These are phyloP conservation scores for Xylaria cubensis DNA, from an alignment of 495 filamentous ascomycete genomes.

Conservation along the genomic window DNA sequence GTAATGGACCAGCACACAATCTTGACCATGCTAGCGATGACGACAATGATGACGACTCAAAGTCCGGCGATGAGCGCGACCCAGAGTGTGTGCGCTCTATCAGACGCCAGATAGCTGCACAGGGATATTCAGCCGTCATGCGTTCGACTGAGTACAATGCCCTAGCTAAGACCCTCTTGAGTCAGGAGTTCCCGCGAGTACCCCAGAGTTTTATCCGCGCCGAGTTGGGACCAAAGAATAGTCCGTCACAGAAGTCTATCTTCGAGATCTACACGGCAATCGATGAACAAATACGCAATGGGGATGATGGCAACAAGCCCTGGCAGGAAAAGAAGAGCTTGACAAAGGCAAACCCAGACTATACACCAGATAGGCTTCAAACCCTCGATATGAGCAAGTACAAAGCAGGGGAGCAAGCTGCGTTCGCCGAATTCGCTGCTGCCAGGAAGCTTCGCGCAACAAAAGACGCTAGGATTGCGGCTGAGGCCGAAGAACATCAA, in stretches of 20 bases:
- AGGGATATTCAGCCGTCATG: not conserved
- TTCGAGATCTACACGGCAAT: slow-evolving; percentile 44
- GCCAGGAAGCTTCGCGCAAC: slow-evolving; percentile 32
- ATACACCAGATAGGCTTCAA: slow-evolving; percentile 14
- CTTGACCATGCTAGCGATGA: slow-evolving; percentile 26
- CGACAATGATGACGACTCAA: slow-evolving; percentile 6
- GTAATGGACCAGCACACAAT: not conserved
- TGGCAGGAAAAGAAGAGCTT: slow-evolving; percentile 37
- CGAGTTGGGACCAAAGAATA: slow-evolving; percentile 14
- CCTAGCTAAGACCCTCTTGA: slow-evolving; percentile 33
- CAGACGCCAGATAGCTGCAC: not conserved
- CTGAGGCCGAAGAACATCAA: slow-evolving; percentile 49
- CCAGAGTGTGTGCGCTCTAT: slow-evolving; percentile 15
- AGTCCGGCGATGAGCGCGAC: slow-evolving; percentile 14
- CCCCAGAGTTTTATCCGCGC: slow-evolving; percentile 20
- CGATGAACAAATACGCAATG: slow-evolving; percentile 30
- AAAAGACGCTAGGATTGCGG: slow-evolving; percentile 31
- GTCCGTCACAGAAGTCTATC: slow-evolving; percentile 18
- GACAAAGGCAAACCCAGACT: slow-evolving; percentile 18
- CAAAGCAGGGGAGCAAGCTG: slow-evolving; percentile 31
- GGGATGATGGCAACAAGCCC: slow-evolving; percentile 13
- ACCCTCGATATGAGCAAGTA: slow-evolving; percentile 19
- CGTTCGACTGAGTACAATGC: slow-evolving; percentile 1
- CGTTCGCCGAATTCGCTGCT: slow-evolving; percentile 39
- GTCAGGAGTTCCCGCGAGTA: slow-evolving; percentile 31